Evolutionary conservation across 176 grass and related monocot species (phyloP), one percentile per base, ranked within the genome.

Genomic region (Paspalum notatum): DNA sequence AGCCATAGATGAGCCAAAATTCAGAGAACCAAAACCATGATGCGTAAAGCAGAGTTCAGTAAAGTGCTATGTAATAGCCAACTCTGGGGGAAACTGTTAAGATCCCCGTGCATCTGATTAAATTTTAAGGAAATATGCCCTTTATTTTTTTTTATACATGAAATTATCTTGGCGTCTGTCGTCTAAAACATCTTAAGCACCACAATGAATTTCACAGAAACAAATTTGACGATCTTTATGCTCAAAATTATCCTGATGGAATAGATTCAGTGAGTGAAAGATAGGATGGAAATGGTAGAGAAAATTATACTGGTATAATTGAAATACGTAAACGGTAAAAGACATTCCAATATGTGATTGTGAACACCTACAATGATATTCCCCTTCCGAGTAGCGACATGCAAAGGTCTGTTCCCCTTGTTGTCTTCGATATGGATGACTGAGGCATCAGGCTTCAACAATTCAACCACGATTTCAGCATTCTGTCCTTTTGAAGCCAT

Each of bases 401-500:
- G 95, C 72, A 98, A 78, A 63, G 95, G 92, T 62, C 82, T 87
- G 76, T 98, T 98, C 71, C 85, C 90, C 81, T 98, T 92, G 51
- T 94, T 92, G 70, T 98, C 92, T 81, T 92, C 95, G 9, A 83
- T 13, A 89, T 91, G 79, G 57, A 88, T 61, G 58, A 91, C 86
- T 12, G 88, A 91, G 27, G 50, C 16, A 89, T 98, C 84, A 65
- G 85, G 92, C 51, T 94, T 85, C 69, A 94, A 71, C 81, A 98
- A 50, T 62, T 91, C 92, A 43, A 89, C 32, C 44, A 98, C 85
- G 5, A 92, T 92, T 42, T 94, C 85, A 62, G 65, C 90, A 84
- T 94, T 98, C 51, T 90, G 92, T 45, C 85, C 92, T 81, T 98
- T 98, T 0, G 89, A 91, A 57, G 95, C 92, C 95, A 98, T 98